Evolutionary conservation across 176 grass and related monocot species (phyloP).

Genomic region (Ensete glaucum): DNA sequence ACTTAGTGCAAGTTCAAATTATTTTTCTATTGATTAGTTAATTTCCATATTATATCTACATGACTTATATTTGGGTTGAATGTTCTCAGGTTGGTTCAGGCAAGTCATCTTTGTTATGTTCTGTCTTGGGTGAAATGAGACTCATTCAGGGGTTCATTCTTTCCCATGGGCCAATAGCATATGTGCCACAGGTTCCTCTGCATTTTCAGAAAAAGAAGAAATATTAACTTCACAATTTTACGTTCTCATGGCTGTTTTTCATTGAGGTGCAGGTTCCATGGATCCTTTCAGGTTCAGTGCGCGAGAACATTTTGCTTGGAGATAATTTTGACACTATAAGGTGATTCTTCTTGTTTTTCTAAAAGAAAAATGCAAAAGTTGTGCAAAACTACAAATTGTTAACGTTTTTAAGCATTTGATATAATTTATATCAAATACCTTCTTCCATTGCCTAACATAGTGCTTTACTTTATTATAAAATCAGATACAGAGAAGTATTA

Average conservation of each 20-base stretch:
- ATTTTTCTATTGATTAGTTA: no score
- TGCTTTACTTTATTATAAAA: neutral
- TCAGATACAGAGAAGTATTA: conserved; percentile 80
- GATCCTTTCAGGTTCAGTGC: conserved; percentile 75
- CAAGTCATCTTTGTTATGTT: conserved; percentile 86
- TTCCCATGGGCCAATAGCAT: conserved; percentile 49
- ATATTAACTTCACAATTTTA: neutral
- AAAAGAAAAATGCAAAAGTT: neutral
- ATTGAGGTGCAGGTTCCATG: conserved; percentile 63
- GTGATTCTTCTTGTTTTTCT: conserved; percentile 17
- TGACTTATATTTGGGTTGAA: neutral
- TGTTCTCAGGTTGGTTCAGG: conserved; percentile 81
- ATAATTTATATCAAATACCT: neutral
- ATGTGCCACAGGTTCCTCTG: conserved; percentile 72
- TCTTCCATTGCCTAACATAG: neutral
- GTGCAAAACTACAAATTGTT: no score
- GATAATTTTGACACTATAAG: conserved; percentile 61
- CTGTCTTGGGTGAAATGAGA: conserved; percentile 67
- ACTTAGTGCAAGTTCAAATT: neutral
- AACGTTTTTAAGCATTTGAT: no score
- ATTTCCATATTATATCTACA: neutral
- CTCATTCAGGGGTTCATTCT: conserved; percentile 48
- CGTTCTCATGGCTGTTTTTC: conserved; percentile 2
- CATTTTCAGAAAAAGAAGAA: neutral
- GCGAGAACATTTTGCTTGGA: conserved; percentile 88